Percentiles rank a stretch among this genome's conserved stretches.
Conservation (phyloP, 2,329 filamentous ascomycete species). For the Cryphonectria parasitica region DNA sequence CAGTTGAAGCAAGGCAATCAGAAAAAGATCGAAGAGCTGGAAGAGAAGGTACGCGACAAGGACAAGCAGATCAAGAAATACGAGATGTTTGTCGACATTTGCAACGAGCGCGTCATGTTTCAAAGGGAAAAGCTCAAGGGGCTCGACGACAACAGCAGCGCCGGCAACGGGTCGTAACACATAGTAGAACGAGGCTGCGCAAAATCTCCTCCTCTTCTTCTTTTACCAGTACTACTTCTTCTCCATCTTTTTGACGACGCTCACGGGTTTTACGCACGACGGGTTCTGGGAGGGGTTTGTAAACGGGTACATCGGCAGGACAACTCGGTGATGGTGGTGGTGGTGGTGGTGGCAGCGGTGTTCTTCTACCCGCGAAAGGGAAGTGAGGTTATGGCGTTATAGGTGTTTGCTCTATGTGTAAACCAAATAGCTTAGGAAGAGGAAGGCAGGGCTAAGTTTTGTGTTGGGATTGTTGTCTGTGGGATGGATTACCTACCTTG, state of each 20-base stretch:
- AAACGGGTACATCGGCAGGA: conserved; percentile 17
- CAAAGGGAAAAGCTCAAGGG: conserved; percentile 57
- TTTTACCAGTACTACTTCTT: too few relatives aligned
- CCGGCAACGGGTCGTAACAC: conserved; percentile 15
- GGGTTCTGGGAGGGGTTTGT: background rate
- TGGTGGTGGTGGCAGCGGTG: background rate
- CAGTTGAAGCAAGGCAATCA: conserved; percentile 59
- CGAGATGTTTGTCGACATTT: conserved; percentile 72
- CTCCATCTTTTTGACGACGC: conserved; percentile 10
- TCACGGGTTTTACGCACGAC: conserved; percentile 21
- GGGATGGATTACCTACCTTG: background rate
- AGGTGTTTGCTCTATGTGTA: background rate
- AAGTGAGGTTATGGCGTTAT: background rate
- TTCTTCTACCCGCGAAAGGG: background rate
- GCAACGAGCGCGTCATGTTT: conserved; percentile 68
- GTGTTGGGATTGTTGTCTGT: background rate
- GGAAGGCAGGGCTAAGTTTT: background rate
- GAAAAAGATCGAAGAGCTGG: conserved; percentile 62
- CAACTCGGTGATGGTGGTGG: conserved; percentile 3
- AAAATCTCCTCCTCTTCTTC: background rate
- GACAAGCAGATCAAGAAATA: conserved; percentile 65
- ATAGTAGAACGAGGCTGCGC: background rate
- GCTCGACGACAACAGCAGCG: conserved; percentile 32
- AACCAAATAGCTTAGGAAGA: background rate
- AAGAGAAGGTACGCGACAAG: conserved; percentile 64